Evolutionary conservation across 179 eudicot species (phyloP).

Genomic region (Nepenthes alata): DNA sequence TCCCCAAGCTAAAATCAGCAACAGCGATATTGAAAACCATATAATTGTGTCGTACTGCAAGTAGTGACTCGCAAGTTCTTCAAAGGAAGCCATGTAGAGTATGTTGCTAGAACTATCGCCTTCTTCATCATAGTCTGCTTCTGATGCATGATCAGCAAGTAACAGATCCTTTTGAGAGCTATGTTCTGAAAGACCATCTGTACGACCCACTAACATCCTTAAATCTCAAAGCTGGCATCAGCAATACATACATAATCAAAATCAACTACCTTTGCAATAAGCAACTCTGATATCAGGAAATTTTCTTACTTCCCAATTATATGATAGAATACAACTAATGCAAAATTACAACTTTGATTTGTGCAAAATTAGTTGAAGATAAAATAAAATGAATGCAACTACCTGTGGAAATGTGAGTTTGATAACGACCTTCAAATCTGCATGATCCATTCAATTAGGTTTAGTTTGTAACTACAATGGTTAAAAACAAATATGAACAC

Average conservation of each 20-base stretch:
- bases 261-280: too few species aligned
- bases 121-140: constrained; percentile 46
- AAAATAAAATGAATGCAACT: too few species aligned
- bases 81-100: constrained; percentile 67
- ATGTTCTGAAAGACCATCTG: constrained; percentile 29
- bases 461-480: too few species aligned
- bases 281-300: too few species aligned
- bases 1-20: constrained; percentile 90
- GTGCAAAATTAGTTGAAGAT: too few species aligned
- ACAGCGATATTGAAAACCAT: constrained; percentile 66
- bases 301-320: too few species aligned
- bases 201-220: constrained; percentile 54
- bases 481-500: too few species aligned
- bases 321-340: too few species aligned
- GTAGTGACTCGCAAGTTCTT: constrained; percentile 45
- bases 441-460: too few species aligned
- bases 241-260: background rate
- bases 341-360: too few species aligned
- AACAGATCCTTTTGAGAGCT: constrained; percentile 38
- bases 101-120: constrained; percentile 29
- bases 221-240: constrained; percentile 3
- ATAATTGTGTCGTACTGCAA: constrained; percentile 67
- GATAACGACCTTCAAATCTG: too few species aligned
- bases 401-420: too few species aligned
- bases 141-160: constrained; percentile 32